These are phyloP conservation scores for Lolium multiflorum DNA, from an alignment of 176 grass and related monocot species.

Conservation along the genomic window DNA sequence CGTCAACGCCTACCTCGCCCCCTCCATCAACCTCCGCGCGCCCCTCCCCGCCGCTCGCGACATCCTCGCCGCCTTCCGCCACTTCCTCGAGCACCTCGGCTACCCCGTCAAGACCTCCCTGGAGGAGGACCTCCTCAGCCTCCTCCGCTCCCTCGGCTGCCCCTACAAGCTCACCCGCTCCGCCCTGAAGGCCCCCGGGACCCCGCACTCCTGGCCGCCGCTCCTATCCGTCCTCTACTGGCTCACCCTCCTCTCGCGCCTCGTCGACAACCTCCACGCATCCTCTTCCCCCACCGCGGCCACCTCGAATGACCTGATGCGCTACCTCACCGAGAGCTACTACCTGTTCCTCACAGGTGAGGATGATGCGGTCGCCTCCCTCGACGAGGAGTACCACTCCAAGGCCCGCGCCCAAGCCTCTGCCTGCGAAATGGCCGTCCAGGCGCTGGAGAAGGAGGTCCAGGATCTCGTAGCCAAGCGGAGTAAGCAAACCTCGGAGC, in stretches of 20 bases:
- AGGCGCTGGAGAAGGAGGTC: slow-evolving; percentile 63
- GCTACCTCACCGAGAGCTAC: slow-evolving; percentile 65
- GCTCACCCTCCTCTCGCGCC: slow-evolving; percentile 59
- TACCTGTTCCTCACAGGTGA: slow-evolving; percentile 59
- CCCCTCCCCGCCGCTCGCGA: slow-evolving; percentile 68
- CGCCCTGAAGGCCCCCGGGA: slow-evolving; percentile 73
- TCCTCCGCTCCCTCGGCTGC: slow-evolving; percentile 59
- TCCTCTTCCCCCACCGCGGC: neutral
- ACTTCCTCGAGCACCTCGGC: slow-evolving; percentile 45
- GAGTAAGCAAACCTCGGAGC: slow-evolving; percentile 39
- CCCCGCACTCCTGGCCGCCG: slow-evolving; percentile 81
- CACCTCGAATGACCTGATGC: slow-evolving; percentile 47
- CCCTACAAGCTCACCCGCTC: slow-evolving; percentile 72
- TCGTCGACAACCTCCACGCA: neutral
- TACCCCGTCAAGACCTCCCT: slow-evolving; percentile 17
- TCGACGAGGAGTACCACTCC: slow-evolving; percentile 66
- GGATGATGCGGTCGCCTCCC: slow-evolving; percentile 51
- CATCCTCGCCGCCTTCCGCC: slow-evolving; percentile 64
- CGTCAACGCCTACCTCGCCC: slow-evolving; percentile 71
- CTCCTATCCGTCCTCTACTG: slow-evolving; percentile 78
- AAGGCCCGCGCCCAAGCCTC: slow-evolving; percentile 43
- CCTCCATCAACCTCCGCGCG: slow-evolving; percentile 57
- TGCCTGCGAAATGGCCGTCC: neutral
- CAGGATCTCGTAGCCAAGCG: slow-evolving; percentile 44
- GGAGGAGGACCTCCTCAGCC: slow-evolving; percentile 56